Percentiles rank a stretch among this genome's conserved stretches.
These are phyloP conservation scores for Nephelium lappaceum DNA, from an alignment of 345 rosid genomes.

Conservation along the genomic window DNA sequence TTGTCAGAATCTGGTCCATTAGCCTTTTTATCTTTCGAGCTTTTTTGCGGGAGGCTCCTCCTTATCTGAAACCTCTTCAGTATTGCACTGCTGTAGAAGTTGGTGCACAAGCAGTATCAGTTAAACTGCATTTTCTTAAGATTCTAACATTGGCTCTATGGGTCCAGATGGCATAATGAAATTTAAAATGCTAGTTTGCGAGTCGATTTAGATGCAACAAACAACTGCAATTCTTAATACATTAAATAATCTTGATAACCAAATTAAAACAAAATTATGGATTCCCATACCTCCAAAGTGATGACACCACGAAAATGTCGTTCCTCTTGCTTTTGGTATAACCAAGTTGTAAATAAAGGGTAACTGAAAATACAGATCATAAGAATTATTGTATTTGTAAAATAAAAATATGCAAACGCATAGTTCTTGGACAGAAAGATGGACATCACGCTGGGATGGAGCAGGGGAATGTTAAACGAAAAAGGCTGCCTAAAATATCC, in stretches of 20 bases:
- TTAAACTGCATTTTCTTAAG: not conserved
- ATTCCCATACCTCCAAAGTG: slow-evolving; percentile 64
- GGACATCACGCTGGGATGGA: not conserved
- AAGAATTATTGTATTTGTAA: not conserved
- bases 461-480: not conserved
- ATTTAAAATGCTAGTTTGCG: not conserved
- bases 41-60: slow-evolving; percentile 71
- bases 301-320: slow-evolving; percentile 87
- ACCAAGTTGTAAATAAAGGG: slow-evolving; percentile 60
- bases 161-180: not conserved
- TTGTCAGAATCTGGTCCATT: slow-evolving; percentile 13
- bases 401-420: not conserved
- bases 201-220: not conserved
- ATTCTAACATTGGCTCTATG: not conserved
- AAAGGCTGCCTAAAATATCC: not conserved
- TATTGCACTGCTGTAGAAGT: slow-evolving; percentile 68
- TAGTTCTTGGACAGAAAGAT: not conserved
- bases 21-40: slow-evolving; percentile 80
- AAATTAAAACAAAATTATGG: not conserved
- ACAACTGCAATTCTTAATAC: not conserved
- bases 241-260: not conserved
- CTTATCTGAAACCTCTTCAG: slow-evolving; percentile 82
- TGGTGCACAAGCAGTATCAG: not conserved
- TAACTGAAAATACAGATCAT: not conserved
- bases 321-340: slow-evolving; percentile 96